Evolutionary conservation across 2,329 filamentous ascomycete species (phyloP), one percentile per base, ranked within the genome.

Genomic region (Exophiala lecanii-corni): DNA sequence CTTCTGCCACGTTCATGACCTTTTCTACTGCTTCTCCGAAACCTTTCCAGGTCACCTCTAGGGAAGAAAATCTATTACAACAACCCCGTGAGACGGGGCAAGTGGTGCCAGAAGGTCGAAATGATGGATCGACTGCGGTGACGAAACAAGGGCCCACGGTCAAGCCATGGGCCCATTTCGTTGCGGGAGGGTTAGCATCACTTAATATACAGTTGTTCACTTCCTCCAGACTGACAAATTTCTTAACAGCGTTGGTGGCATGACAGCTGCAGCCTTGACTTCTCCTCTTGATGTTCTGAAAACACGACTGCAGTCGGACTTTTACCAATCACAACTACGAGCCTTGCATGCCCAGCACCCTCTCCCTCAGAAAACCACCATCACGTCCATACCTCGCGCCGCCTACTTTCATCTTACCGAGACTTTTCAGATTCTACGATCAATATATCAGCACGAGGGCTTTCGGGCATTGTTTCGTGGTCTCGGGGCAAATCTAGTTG

Each of bases 201-300:
- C 18, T 34, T n/a, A 26, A 23, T 9, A 34, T 49, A 45, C 13
- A 4, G 36, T 19, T 2, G n/a, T 23, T 51, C 34, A 28, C 46
- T 47, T 43, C 45, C 40, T 43, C 9, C 35, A 45, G 36, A 39
- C 38, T 55, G 32, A 49, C 32, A 25, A 55, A 41, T 44, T 3
- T 18, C 49, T 51, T 15, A 7, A 23, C 54, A 94, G 89, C 31
- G 69, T 87, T 39, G 89, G 89, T 56, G 89, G 89, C 55, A 94
- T 95, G 82, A 89, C 87, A 13, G 84, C 91, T 9, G 86, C 91
- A 17, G 82, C 86, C n/a, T 68, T 96, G n/a, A 96, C 91, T 2
- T 89, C 88, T 6, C 91, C 91, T 16, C 83, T 97, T 47, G 91
- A 96, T 61, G 89, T 96, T 21, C 76, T 97, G 38, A 94, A 94